phyloP scores from a whole-genome alignment of 2,329 filamentous ascomycete species.

The Chaetomium sp. region DNA sequence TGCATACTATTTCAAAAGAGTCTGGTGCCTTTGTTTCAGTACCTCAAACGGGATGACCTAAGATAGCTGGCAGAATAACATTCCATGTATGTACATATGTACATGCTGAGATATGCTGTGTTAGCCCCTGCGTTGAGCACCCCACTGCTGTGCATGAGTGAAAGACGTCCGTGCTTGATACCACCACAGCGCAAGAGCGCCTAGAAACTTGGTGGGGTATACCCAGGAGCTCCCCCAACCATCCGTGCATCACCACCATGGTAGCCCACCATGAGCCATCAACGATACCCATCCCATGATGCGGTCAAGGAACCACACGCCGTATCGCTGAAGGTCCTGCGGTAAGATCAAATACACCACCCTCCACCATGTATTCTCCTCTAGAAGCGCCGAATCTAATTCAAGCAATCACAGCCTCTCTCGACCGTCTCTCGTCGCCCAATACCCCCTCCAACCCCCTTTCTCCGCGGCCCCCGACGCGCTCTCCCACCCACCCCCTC shows the following conservation, averaged over 20 bases:
- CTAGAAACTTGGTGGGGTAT: neutral
- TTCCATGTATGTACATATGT: too few relatives aligned
- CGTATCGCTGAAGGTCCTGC: constrained; percentile 69
- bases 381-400: neutral
- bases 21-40: too few relatives aligned
- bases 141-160: too few relatives aligned
- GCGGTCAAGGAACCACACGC: constrained; percentile 68
- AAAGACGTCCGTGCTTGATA: too few relatives aligned
- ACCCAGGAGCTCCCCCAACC: too few relatives aligned
- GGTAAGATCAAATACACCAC: constrained; percentile 36
- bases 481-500: constrained; percentile 42
- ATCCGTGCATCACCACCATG: constrained; percentile 1
- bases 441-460: constrained; percentile 54
- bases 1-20: too few relatives aligned
- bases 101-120: too few relatives aligned
- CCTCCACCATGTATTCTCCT: constrained; percentile 4
- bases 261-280: constrained; percentile 45
- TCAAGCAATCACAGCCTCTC: constrained; percentile 57
- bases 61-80: too few relatives aligned
- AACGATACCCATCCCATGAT: constrained; percentile 51
- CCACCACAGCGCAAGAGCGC: neutral
- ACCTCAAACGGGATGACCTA: too few relatives aligned
- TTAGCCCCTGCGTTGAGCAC: too few relatives aligned
- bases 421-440: constrained; percentile 67
- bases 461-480: constrained; percentile 26